Evolutionary conservation across 208 protist genomes (phyloP).

Genomic region (Leishmania amazonensis): DNA sequence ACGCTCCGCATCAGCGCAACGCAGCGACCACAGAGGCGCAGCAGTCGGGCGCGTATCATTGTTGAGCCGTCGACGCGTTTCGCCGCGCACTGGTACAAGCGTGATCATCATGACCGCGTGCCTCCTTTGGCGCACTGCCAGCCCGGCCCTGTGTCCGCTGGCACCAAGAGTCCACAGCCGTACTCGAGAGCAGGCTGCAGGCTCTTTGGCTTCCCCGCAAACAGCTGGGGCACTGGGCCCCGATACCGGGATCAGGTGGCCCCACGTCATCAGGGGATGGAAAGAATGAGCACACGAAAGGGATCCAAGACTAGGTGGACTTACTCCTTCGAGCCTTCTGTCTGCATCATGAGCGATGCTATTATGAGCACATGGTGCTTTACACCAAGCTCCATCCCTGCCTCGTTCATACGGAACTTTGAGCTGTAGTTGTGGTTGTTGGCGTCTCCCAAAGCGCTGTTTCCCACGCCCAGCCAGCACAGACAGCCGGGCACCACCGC

Average conservation of each 20-base stretch:
- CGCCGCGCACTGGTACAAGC: too few species aligned
- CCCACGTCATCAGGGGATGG: not conserved
- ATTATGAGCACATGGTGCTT: conserved; percentile 71
- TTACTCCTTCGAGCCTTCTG: conserved; percentile 25
- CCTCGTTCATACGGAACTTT: conserved; percentile 62
- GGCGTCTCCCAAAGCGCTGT: conserved; percentile 25
- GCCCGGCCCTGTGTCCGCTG: not conserved
- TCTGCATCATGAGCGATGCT: conserved; percentile 60
- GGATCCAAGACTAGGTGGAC: not conserved
- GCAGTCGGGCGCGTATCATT: too few species aligned
- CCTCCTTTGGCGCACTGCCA: not conserved
- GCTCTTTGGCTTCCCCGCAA: too few species aligned
- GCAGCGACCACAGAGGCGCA: too few species aligned
- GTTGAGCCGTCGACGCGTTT: too few species aligned
- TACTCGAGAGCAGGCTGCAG: not conserved
- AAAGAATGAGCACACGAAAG: not conserved
- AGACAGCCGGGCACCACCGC: conserved; percentile 72
- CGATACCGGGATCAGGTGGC: not conserved
- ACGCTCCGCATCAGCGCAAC: too few species aligned
- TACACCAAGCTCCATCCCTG: conserved; percentile 68
- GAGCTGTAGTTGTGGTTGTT: conserved; percentile 81
- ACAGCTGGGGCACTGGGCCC: not conserved
- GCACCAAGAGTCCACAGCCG: not conserved
- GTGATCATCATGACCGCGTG: too few species aligned
- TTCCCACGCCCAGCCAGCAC: conserved; percentile 68